Evolutionary conservation across 345 rosid species (phyloP).

Genomic region (Carallia brachiata): DNA sequence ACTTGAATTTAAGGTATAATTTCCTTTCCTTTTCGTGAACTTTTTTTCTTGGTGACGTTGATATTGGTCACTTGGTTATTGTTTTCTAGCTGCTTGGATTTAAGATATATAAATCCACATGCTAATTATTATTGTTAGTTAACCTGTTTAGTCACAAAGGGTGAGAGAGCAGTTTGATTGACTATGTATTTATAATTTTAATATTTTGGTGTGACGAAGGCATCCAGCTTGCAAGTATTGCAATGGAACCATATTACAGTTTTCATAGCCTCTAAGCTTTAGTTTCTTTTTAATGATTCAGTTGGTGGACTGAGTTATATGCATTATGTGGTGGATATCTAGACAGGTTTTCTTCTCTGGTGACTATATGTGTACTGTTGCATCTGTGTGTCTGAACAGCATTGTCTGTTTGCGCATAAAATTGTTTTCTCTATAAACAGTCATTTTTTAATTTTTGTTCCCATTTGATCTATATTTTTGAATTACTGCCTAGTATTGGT

Average conservation of each 20-base stretch:
- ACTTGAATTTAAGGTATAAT: slow-evolving; percentile 78
- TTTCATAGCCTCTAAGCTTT: not conserved
- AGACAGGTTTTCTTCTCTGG: not conserved
- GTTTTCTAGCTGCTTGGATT: not conserved
- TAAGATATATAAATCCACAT: no score
- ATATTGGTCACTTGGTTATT: not conserved
- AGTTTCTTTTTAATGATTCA: not conserved
- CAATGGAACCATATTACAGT: not conserved
- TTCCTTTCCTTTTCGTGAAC: slow-evolving; percentile 7
- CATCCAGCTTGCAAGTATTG: not conserved
- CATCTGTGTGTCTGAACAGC: not conserved
- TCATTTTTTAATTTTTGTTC: not conserved
- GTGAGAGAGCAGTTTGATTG: not conserved
- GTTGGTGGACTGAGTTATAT: not conserved
- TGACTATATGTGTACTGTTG: not conserved
- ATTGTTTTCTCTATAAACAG: not conserved
- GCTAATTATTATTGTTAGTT: not conserved
- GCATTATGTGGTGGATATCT: not conserved
- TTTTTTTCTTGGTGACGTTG: not conserved
- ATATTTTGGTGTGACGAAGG: not conserved
- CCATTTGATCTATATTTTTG: not conserved
- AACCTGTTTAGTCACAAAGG: not conserved
- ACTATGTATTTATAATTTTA: not conserved
- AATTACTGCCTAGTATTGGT: not conserved
- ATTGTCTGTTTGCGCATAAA: not conserved